A percentile compares a stretch with the other conserved stretches of the same genome.
Conservation (phyloP, 108 stramenopile species). For the Poteriospumella lacustris region DNA sequence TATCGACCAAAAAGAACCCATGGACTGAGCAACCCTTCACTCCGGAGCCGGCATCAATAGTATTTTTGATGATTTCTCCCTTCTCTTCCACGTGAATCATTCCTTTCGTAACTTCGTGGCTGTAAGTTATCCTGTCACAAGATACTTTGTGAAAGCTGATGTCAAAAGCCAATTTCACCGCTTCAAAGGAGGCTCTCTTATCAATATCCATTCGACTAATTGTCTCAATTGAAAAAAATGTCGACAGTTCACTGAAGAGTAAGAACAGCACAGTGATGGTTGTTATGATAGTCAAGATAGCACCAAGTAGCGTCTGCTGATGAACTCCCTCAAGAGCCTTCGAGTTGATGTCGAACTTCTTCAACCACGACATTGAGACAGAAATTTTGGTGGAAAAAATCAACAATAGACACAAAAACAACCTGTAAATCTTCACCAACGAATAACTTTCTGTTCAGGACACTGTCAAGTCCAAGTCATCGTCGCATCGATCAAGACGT, state of each 20-base stretch:
- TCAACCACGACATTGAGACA: too few relatives aligned
- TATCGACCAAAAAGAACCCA: neutral
- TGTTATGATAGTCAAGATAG: neutral
- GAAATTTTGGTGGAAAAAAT: too few relatives aligned
- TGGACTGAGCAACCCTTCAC: neutral
- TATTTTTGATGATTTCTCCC: neutral
- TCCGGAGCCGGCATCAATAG: neutral
- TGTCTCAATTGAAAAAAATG: neutral
- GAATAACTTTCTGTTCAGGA: too few relatives aligned
- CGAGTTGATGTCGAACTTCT: neutral
- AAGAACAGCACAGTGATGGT: neutral
- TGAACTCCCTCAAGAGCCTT: neutral
- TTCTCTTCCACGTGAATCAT: neutral
- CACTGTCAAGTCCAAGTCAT: too few relatives aligned
- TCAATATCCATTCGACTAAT: neutral
- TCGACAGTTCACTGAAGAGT: neutral
- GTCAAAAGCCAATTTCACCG: neutral
- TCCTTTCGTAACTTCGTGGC: neutral
- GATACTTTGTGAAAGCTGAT: neutral
- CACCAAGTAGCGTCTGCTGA: neutral
- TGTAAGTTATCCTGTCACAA: neutral
- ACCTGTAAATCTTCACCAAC: too few relatives aligned
- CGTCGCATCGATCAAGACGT: too few relatives aligned
- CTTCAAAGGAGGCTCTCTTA: neutral
- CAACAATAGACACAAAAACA: too few relatives aligned